These are phyloP conservation scores for Heliosperma pusillum DNA, from an alignment of 148 eudicot genomes.

Conservation along the genomic window DNA sequence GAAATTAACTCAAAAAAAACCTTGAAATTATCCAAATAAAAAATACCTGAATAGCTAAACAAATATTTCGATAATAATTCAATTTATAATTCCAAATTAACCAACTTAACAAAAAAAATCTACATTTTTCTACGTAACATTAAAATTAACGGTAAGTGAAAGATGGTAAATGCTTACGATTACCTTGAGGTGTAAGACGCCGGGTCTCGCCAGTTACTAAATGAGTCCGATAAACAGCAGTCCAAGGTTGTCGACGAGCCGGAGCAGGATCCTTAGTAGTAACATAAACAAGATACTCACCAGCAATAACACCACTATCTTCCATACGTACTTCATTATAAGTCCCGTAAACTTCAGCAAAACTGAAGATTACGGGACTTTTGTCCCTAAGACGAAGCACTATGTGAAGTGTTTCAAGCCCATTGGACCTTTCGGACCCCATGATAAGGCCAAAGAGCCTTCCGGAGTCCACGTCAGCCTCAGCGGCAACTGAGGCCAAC, in stretches of 20 bases:
- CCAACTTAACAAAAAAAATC: too few species aligned
- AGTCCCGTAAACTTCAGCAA: neutral
- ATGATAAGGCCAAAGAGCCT: neutral
- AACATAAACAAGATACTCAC: conserved; percentile 19
- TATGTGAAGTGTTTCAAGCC: conserved; percentile 24
- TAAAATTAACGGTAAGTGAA: too few species aligned
- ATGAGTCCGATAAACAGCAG: conserved; percentile 19
- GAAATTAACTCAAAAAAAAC: too few species aligned
- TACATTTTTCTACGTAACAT: too few species aligned
- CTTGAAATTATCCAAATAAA: too few species aligned
- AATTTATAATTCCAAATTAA: too few species aligned
- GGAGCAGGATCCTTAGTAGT: conserved; percentile 10
- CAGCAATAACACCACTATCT: conserved; percentile 18
- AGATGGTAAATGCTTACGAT: too few species aligned
- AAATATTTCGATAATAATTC: too few species aligned
- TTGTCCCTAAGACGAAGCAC: neutral
- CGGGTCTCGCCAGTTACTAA: neutral
- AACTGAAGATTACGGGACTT: neutral
- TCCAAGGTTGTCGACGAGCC: conserved; percentile 25
- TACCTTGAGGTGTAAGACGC: conserved; percentile 26
- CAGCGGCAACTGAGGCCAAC: neutral
- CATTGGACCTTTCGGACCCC: conserved; percentile 10
- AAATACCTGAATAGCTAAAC: too few species aligned
- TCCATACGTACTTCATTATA: conserved; percentile 12
- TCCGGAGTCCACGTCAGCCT: neutral